Conservation (phyloP, 345 rosid species). For the Pugionium dolabratum region DNA sequence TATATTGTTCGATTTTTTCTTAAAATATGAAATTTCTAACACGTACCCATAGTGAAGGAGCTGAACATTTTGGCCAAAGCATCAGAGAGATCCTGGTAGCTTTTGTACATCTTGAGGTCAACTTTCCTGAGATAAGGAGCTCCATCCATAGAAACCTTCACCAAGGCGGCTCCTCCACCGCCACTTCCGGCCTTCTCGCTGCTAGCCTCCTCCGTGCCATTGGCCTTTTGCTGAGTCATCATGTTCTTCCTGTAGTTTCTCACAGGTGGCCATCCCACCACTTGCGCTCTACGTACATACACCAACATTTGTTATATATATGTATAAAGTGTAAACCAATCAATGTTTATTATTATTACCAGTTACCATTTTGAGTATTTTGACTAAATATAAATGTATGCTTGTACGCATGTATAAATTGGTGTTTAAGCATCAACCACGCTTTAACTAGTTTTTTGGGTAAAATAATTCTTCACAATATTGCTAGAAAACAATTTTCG, state of each 20-base stretch:
- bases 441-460: background rate
- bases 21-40: background rate
- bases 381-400: slow-evolving; percentile 5
- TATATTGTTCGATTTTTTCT: background rate
- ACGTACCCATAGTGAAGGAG: slow-evolving; percentile 91
- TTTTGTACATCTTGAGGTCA: slow-evolving; percentile 85
- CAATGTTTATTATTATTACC: background rate
- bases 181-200: slow-evolving; percentile 44
- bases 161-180: slow-evolving; percentile 52
- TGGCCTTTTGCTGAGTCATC: slow-evolving; percentile 63
- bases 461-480: background rate
- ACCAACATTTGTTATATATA: background rate
- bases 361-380: slow-evolving; percentile 2
- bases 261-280: slow-evolving; percentile 98
- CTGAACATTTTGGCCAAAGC: slow-evolving; percentile 93
- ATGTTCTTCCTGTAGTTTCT: slow-evolving; percentile 86
- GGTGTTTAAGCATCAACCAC: slow-evolving; percentile 27
- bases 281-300: slow-evolving; percentile 62
- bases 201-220: slow-evolving; percentile 41
- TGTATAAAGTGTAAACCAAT: background rate
- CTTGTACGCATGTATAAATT: slow-evolving; percentile 25
- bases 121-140: slow-evolving; percentile 96
- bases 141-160: slow-evolving; percentile 97
- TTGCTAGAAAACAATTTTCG: slow-evolving; percentile 3
- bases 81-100: slow-evolving; percentile 85